Base-by-base conservation (phyloP, 805 yeast species). In the Ogataea wickerhamii region DNA sequence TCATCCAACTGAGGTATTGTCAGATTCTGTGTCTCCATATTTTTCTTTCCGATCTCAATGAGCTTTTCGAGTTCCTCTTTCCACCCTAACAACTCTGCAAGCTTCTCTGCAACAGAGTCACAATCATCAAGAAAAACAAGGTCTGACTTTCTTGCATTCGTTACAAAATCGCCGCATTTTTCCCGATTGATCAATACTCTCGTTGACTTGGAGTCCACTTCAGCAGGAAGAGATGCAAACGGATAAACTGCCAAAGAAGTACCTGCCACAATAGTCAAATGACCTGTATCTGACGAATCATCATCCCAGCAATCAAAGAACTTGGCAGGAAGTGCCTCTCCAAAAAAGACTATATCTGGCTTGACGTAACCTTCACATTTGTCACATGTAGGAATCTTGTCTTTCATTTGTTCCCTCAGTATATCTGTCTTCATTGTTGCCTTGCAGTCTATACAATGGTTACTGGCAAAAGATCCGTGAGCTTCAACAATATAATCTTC, bases 321-420 rank as follows among this genome's bases (percentile, higher is more conserved):
- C 38, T 67, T 64, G 1, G 50, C 52, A 0, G 98, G 98, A 19
- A 91, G 67, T 2, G 80, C 74, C 58, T 91, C 98, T 3, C 98
- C 98, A 64, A 88, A 93, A 53, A 91, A 91, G 1, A 88, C 96
- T 49, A 91, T 93, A 53, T 86, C 91, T 0, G 98, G 98, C 55
- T 91, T 91, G 19, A 93, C 86, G 21, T 78, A 71, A 0, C 96
- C 95, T 4, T 65, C 56, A 53, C 98, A 91, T 13, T 66, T 53
- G 12, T 53, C 46, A 63, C 97, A 91, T 7, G 55, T 59, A 1
- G 82, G 81, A 16, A 76, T 68, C 2, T 63, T 64, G 1, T 49
- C 56, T 21, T 50, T 43, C 57, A 58, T 55, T 13, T 55, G 53
- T 24, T 60, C 44, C 43, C 69, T 70, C 46, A 82, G 66, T 5